Conservation (phyloP, 345 rosid species). For the Lepidium didymum region DNA sequence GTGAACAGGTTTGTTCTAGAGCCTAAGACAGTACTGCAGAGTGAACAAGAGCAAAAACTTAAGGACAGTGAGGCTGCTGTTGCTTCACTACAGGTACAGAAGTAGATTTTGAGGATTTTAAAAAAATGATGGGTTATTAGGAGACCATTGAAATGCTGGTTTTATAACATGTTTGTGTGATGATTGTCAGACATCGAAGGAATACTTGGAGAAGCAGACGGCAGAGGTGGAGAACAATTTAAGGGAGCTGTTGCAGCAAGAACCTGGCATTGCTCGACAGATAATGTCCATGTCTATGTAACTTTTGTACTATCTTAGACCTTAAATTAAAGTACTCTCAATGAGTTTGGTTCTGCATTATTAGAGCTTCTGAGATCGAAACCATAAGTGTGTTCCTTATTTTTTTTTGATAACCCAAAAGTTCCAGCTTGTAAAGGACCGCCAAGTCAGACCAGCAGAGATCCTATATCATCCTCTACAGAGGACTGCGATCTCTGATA, state of each 20-base stretch:
- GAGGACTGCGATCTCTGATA: too few relatives aligned
- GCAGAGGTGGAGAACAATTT: conserved; percentile 80
- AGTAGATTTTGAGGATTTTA: too few relatives aligned
- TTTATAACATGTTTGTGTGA: neutral
- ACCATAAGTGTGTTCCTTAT: neutral
- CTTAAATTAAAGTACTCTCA: neutral
- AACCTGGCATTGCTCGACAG: conserved; percentile 80
- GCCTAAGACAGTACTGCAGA: conserved; percentile 54
- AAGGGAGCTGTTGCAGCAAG: conserved; percentile 90
- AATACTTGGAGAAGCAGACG: conserved; percentile 82
- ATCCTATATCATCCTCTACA: too few relatives aligned
- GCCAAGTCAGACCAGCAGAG: too few relatives aligned
- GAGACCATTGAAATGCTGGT: neutral
- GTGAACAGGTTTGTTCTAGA: conserved; percentile 76
- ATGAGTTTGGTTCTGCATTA: neutral
- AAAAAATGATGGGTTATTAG: neutral
- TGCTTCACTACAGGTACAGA: conserved; percentile 56
- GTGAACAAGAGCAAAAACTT: conserved; percentile 78
- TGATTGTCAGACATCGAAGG: conserved; percentile 64
- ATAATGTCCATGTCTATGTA: conserved; percentile 75
- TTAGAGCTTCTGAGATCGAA: neutral
- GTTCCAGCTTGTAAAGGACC: too few relatives aligned
- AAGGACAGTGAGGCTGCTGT: conserved; percentile 83
- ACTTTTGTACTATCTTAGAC: neutral
- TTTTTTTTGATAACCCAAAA: too few relatives aligned